Base-by-base conservation (phyloP, 805 yeast species). In the Lipomyces sp. region DNA sequence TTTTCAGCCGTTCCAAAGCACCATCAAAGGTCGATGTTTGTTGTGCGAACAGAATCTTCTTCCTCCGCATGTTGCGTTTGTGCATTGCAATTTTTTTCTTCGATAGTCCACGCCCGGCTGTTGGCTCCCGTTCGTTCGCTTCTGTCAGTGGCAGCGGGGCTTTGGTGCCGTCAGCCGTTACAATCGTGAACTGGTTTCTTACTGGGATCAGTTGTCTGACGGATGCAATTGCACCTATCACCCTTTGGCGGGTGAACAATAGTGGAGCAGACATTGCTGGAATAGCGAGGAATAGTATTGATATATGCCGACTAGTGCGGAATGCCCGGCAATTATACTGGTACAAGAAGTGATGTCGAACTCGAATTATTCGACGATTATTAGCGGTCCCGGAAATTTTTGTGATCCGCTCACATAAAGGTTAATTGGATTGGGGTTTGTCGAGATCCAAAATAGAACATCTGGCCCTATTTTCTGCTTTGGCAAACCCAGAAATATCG, bases 231-330 rank as follows among this genome's bases (percentile, higher is more conserved):
- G 34, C 24, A 13, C 53, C 34, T 3, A 29, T 33, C 53, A 51
- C 35, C 37, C 53, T 10, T 18, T 37, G 45, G 34, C 62, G 39
- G 30, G 53, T 32, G 18, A 39, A 54, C 18, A 34, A 37, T 2
- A 57, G 60, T 11, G 35, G 30, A 32, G 39, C 33, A 34, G 60
- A 39, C 60, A 57, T 57, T 15, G 24, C 53, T 42, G 11, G 24
- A n/a, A 2, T 15, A 15, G 48, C n/a, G 24, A 24, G 48, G 24
- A 42, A 42, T 15, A 1, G 24, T 42, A 42, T 15, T 15, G 18
- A n/a, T 5, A 24, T 15, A 42, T 42, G 18, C 48, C 48, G 24
- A 42, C 24, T 3, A 42, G 48, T n/a, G 48, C 24, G 24, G 48
- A 42, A 4, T 42, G n/a, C 4, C 24, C n/a, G 48, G 48, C 10